Evolutionary conservation across 73 alveolate species (phyloP), one percentile per base, ranked within the genome.

Genomic region (Blepharisma stoltei): DNA sequence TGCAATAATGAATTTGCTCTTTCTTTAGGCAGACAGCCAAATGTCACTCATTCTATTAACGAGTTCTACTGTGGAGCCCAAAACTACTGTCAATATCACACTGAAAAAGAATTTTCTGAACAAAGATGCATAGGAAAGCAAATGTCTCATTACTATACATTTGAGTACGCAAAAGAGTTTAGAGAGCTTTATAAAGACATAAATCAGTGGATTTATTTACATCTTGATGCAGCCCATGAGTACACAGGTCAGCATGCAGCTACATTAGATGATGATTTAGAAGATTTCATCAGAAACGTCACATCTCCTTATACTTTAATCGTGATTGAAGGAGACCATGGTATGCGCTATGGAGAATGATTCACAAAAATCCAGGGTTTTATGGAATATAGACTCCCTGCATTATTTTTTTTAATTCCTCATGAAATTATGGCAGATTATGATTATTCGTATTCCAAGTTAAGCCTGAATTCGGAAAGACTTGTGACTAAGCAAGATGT

Each of bases 181-280:
- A 20, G 49, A 2, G 11, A 25, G 2, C 11, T 60, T 8, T 60
- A 60, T 60, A 11, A 60, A 60, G 45, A 25, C 3, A 38, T 60
- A 8, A 60, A 25, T 60, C 73, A 60, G 5, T 60, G 73, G 73
- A 60, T 60, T 60, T 60, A 60, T 25, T 5, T 60, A 18, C 73
- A 60, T 25, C 14, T 60, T 25, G 23, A 60, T 60, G 23, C 73
- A 14, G 73, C 73, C 46, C 73, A 60, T 60, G 73, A 60, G 5
- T n/a, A n/a, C 11, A 60, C 73, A 60, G 73, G 73, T 2, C 73
- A 60, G 5, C 73, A 60, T 60, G 73, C 73, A 20, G 46, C 45
- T 18, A 60, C 73, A 14, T 25, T 60, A 18, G 73, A 60, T 60
- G 73, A 60, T 60, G 73, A 60, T 25, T 60, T 60, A 25, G 73